These are phyloP conservation scores for Xerocomus amazonicus DNA, from an alignment of 1,284 basidiomycete genomes.

Conservation along the genomic window DNA sequence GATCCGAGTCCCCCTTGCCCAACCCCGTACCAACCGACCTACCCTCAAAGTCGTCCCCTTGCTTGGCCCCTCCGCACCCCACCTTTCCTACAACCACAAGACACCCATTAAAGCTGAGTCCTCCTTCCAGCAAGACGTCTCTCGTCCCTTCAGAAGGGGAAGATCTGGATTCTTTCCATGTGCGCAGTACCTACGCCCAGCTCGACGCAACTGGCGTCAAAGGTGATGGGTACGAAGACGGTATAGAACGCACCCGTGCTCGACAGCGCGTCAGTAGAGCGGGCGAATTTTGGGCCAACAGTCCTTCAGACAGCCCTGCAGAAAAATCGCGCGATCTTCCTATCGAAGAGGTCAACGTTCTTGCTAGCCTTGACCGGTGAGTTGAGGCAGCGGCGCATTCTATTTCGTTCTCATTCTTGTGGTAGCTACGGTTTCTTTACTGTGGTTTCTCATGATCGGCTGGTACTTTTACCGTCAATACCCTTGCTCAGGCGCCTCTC, in stretches of 20 bases:
- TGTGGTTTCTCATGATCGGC: conserved; percentile 71
- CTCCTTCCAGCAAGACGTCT: conserved; percentile 52
- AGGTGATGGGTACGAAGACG: conserved; percentile 90
- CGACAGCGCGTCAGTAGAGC: conserved; percentile 58
- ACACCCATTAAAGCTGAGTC: conserved; percentile 35
- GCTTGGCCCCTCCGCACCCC: conserved; percentile 24
- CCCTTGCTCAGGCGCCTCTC: conserved; percentile 63
- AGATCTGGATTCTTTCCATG: conserved; percentile 82
- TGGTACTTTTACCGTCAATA: conserved; percentile 62
- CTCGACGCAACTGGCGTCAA: conserved; percentile 82
- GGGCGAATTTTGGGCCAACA: conserved; percentile 54
- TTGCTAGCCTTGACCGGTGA: conserved; percentile 79
- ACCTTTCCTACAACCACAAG: conserved; percentile 37
- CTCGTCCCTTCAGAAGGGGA: conserved; percentile 71
- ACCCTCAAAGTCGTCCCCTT: conserved; percentile 11
- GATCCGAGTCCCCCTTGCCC: conserved; percentile 24
- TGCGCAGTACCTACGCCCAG: conserved; percentile 85
- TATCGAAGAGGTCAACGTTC: conserved; percentile 60
- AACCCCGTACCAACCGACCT: conserved; percentile 14
- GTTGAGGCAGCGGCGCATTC: conserved; percentile 26
- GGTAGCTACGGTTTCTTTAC: conserved; percentile 84
- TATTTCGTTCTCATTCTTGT: conserved; percentile 16
- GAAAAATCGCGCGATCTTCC: conserved; percentile 62
- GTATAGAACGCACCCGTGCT: conserved; percentile 90
- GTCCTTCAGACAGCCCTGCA: conserved; percentile 50